A percentile compares a stretch with the other conserved stretches of the same genome.
Conservation (phyloP, 768 basidiomycete species). For the Lactarius quietus region DNA sequence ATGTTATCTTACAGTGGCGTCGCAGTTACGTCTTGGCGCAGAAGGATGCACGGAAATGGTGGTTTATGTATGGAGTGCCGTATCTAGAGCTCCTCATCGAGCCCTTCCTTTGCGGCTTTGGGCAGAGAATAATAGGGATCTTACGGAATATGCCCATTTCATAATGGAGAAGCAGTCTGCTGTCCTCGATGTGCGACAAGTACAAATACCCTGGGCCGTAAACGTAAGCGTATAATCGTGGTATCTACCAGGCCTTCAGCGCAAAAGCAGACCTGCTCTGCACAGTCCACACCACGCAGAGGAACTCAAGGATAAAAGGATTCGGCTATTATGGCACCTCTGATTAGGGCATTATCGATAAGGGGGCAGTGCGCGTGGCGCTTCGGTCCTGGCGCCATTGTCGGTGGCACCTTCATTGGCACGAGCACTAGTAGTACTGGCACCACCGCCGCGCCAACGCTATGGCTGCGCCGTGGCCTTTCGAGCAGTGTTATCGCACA, state of each 20-base stretch:
- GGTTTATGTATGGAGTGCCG: not conserved
- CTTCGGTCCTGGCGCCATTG: not conserved
- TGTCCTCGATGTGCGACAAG: not conserved
- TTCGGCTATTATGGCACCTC: not conserved
- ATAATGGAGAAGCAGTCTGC: not conserved
- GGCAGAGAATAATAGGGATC: not conserved
- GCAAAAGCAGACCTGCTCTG: not conserved
- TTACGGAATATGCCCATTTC: not conserved
- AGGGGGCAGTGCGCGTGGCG: slow-evolving; percentile 5
- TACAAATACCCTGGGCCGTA: slow-evolving; percentile 14
- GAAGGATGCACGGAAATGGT: not conserved
- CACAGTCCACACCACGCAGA: not conserved
- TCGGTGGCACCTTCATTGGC: not conserved
- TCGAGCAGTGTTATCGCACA: slow-evolving; percentile 3
- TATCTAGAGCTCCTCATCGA: not conserved
- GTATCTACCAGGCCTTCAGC: not conserved
- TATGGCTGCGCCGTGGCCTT: not conserved
- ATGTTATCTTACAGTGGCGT: not conserved
- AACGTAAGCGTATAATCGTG: not conserved
- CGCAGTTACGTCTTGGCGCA: not conserved
- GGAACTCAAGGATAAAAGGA: too few relatives aligned
- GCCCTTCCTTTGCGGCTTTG: not conserved
- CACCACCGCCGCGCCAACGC: not conserved
- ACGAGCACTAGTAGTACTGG: too few relatives aligned
- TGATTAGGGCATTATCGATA: slow-evolving; percentile 6